These are phyloP conservation scores for Psilocybe subaeruginosa DNA, from an alignment of 768 basidiomycete species.

Conservation along the genomic window DNA sequence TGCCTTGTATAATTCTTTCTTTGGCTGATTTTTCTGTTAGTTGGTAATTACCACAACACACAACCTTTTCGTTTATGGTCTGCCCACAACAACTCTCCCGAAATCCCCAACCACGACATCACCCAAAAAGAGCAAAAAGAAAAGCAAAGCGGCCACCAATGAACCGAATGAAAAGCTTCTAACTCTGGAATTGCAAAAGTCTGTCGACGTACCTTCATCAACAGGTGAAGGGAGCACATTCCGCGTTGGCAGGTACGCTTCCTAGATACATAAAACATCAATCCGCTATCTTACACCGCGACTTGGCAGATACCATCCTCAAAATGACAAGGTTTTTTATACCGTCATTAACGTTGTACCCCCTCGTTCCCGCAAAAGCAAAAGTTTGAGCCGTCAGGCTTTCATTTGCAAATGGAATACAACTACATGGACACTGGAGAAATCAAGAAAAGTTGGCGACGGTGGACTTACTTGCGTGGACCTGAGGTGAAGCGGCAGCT, in stretches of 20 bases:
- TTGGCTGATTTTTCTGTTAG: slow-evolving; percentile 37
- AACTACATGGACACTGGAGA: slow-evolving; percentile 65
- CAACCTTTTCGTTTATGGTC: slow-evolving; percentile 63
- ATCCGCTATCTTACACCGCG: background rate
- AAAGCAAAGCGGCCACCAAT: slow-evolving; percentile 32
- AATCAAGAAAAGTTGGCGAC: slow-evolving; percentile 73
- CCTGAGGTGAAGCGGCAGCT: slow-evolving; percentile 62
- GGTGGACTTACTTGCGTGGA: slow-evolving; percentile 88
- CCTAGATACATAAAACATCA: background rate
- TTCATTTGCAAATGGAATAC: slow-evolving; percentile 78
- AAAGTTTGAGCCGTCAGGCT: slow-evolving; percentile 56
- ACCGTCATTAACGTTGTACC: slow-evolving; percentile 73
- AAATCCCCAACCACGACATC: slow-evolving; percentile 11
- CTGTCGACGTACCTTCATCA: slow-evolving; percentile 56
- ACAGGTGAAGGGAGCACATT: slow-evolving; percentile 60
- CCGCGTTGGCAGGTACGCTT: slow-evolving; percentile 59
- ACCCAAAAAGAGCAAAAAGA: slow-evolving; percentile 44
- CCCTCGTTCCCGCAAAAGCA: slow-evolving; percentile 57
- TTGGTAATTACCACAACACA: slow-evolving; percentile 68
- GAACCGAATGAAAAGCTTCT: slow-evolving; percentile 17
- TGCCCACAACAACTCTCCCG: slow-evolving; percentile 37
- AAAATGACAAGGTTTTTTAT: slow-evolving; percentile 56
- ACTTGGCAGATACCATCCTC: slow-evolving; percentile 58
- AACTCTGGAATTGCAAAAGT: slow-evolving; percentile 46
- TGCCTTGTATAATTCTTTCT: background rate